Percentiles rank a stretch among this genome's conserved stretches.
These are phyloP conservation scores for Cryptosporidium muris DNA, from an alignment of 169 alveolate genomes.

Conservation along the genomic window DNA sequence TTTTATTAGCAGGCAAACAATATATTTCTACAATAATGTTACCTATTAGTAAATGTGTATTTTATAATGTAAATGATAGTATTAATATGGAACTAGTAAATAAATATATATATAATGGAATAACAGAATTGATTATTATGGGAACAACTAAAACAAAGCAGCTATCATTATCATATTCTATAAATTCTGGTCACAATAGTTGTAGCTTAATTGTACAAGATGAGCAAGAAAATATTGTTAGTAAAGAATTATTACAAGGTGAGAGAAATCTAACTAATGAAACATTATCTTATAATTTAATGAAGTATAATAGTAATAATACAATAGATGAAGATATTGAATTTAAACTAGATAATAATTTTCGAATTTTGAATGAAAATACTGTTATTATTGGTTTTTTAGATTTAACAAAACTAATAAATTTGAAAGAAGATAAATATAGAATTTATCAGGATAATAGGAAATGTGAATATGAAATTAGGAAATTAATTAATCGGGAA, in stretches of 20 bases:
- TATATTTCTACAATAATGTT: slow-evolving; percentile 17
- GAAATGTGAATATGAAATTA: not conserved
- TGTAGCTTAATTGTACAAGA: too few species aligned
- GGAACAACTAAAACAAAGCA: not conserved
- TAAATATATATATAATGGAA: slow-evolving; percentile 13
- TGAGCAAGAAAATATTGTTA: too few species aligned
- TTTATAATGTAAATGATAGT: slow-evolving; percentile 3
- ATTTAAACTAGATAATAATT: too few species aligned
- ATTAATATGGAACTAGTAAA: not conserved
- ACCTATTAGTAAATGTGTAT: slow-evolving; percentile 18
- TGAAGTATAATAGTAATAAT: too few species aligned
- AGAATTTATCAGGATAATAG: not conserved
- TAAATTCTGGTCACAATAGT: too few species aligned
- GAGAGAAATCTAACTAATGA: too few species aligned
- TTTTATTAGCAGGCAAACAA: slow-evolving; percentile 8
- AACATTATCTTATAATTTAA: too few species aligned
- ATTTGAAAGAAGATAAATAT: not conserved
- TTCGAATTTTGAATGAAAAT: not conserved
- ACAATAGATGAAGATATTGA: too few species aligned
- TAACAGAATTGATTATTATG: slow-evolving; percentile 11
- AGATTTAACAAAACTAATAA: slow-evolving; percentile 8
- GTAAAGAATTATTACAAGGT: too few species aligned
- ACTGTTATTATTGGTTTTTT: slow-evolving; percentile 32
- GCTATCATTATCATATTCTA: too few species aligned
- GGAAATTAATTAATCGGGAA: slow-evolving; percentile 9